Percentiles rank a stretch among this genome's conserved stretches.
phyloP scores from a whole-genome alignment of 2,329 filamentous ascomycete genomes.

The Thelonectria blattea region DNA sequence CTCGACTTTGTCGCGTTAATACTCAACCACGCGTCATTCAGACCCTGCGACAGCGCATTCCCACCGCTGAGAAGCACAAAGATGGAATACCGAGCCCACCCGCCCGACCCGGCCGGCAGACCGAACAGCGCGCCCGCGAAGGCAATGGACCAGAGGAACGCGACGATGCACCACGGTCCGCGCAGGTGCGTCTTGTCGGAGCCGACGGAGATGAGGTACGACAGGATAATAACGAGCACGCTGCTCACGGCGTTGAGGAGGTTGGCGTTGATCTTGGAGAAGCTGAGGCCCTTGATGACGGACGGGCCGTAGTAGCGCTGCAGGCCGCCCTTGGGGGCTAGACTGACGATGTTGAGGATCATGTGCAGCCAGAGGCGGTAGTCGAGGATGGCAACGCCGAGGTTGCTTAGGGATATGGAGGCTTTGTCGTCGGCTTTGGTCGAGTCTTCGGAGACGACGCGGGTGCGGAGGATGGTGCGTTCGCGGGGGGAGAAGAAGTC shows the following conservation, averaged over 20 bases:
- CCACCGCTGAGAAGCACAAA: conserved; percentile 29
- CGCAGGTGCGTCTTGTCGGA: conserved; percentile 29
- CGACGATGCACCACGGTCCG: conserved; percentile 30
- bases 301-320: conserved; percentile 36
- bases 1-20: conserved; percentile 26
- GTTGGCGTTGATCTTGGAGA: conserved; percentile 33
- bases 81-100: conserved; percentile 29
- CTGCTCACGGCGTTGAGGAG: conserved; percentile 32
- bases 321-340: conserved; percentile 35
- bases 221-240: conserved; percentile 26
- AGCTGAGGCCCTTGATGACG: conserved; percentile 32
- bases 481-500: conserved; percentile 30
- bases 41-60: conserved; percentile 29
- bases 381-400: conserved; percentile 17
- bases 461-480: conserved; percentile 24
- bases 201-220: conserved; percentile 22
- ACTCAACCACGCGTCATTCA: conserved; percentile 37
- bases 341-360: conserved; percentile 27
- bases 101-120: conserved; percentile 7
- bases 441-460: conserved; percentile 28
- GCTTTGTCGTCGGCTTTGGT: conserved; percentile 29
- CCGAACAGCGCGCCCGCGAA: conserved; percentile 28
- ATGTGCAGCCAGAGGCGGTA: conserved; percentile 31
- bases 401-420: conserved; percentile 1
- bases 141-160: conserved; percentile 31